Base-by-base conservation (phyloP, 2,329 filamentous ascomycete genomes). In the Aspergillus luchuensis region DNA sequence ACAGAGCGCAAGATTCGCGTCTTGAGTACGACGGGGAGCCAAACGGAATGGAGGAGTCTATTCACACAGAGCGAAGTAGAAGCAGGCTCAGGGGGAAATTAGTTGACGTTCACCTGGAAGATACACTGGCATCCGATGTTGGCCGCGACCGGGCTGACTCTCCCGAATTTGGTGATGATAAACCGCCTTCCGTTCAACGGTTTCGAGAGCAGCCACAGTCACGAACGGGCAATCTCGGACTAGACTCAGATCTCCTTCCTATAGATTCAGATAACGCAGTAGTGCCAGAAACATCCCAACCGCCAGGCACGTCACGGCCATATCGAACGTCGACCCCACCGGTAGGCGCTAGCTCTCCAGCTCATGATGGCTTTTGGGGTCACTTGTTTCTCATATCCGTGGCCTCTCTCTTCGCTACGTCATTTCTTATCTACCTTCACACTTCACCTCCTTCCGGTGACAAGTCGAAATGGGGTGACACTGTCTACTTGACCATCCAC, bases 351-450 rank as follows among this genome's bases (percentile, higher is more conserved):
- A 89, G 93, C 70, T 84, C 90, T 21, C 92, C 92, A 61, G 84
- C 85, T 53, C 92, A 98, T 74, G 95, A 99, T 75, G 83, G 89
- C 5, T 96, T 98, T 78, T 99, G 95, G 83, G 91, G 91, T 4
- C 93, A 91, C 78, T 83, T 97, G 47, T 99, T 93, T 74, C 79
- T 96, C 51, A 95, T 98, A 69, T 88, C 88, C 36, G 80, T 96
- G 56, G 92, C 91, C 49, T 90, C 89, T 41, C 85, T 98, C 71
- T 86, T 98, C 70, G 91, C 94, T 11, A 94, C 92, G 0, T 96
- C 92, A 70, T 88, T 97, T 64, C 83, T 99, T 13, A 90, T 97
- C 23, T 96, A 91, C 81, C 83, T 99, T 43, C 92, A 98, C 72
- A 98, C 94, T 2, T 87, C 90, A 17, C 81, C 88, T 0, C 89